Conservation (phyloP, 1,284 basidiomycete species). For the Tilletia indica region DNA sequence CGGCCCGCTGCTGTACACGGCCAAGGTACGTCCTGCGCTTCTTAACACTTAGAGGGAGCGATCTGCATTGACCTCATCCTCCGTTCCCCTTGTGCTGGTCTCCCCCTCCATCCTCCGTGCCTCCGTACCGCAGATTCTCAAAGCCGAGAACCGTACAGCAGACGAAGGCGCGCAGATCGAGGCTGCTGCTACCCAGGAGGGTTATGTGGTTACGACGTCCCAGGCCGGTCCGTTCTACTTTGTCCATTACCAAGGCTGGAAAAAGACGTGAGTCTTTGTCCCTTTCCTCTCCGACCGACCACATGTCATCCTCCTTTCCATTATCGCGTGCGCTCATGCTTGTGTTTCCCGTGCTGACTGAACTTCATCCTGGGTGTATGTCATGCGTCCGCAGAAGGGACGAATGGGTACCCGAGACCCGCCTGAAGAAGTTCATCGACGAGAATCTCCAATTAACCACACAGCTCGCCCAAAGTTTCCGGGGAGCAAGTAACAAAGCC, state of each 20-base stretch:
- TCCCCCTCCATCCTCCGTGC: background rate
- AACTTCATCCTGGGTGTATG: background rate
- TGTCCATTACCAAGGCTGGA: conserved; percentile 99
- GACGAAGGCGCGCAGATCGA: conserved; percentile 16
- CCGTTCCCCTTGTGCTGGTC: background rate
- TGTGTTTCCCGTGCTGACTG: background rate
- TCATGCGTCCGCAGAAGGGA: conserved; percentile 72
- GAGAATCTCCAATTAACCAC: conserved; percentile 75
- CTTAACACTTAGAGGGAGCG: too few species aligned
- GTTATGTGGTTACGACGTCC: conserved; percentile 66
- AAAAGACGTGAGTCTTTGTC: conserved; percentile 75
- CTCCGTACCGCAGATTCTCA: conserved; percentile 64
- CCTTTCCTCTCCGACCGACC: background rate
- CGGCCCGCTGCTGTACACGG: conserved; percentile 89
- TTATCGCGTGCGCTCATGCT: background rate
- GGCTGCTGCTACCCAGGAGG: conserved; percentile 58
- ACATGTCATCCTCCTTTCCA: background rate
- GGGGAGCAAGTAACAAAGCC: conserved; percentile 20
- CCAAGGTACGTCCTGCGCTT: conserved; percentile 64
- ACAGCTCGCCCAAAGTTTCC: conserved; percentile 41
- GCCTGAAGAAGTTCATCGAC: conserved; percentile 84
- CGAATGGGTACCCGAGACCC: conserved; percentile 85
- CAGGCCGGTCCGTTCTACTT: conserved; percentile 78
- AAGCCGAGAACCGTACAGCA: conserved; percentile 66
- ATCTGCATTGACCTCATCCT: background rate